A percentile compares a stretch with the other conserved stretches of the same genome.
These are phyloP conservation scores for Balansia obtecta DNA, from an alignment of 2,329 filamentous ascomycete genomes.

Conservation along the genomic window DNA sequence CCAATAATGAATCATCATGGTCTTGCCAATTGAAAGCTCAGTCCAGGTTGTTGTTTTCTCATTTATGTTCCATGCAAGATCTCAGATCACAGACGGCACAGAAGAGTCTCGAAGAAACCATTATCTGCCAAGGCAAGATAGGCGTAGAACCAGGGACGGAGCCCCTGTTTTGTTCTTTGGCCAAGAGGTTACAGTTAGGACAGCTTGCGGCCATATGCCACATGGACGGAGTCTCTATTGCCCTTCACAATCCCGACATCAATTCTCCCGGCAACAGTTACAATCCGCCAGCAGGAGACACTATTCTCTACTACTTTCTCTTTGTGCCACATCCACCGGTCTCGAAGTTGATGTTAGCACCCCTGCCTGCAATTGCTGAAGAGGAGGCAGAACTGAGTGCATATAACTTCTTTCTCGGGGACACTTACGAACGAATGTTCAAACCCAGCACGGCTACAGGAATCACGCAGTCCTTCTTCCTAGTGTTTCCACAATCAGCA, in stretches of 20 bases:
- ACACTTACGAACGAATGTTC: slow-evolving; percentile 21
- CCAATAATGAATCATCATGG: slow-evolving; percentile 13
- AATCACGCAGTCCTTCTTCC: slow-evolving; percentile 25
- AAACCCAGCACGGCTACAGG: slow-evolving; percentile 7
- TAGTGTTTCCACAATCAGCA: slow-evolving; percentile 33
- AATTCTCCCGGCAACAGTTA: not conserved
- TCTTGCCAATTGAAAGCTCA: slow-evolving; percentile 14
- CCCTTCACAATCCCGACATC: slow-evolving; percentile 21
- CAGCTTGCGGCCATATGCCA: slow-evolving; percentile 24
- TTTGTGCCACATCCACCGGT: slow-evolving; percentile 19
- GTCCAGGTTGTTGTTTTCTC: slow-evolving; percentile 19
- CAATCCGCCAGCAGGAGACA: not conserved
- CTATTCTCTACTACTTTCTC: slow-evolving; percentile 24
- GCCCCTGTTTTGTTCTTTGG: slow-evolving; percentile 15
- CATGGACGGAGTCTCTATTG: slow-evolving; percentile 15
- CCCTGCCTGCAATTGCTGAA: slow-evolving; percentile 6
- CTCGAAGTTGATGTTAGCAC: slow-evolving; percentile 13
- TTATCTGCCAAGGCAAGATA: slow-evolving; percentile 12
- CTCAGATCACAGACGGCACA: slow-evolving; percentile 12
- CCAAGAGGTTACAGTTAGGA: slow-evolving; percentile 22
- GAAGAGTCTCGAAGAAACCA: slow-evolving; percentile 4
- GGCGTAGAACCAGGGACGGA: slow-evolving; percentile 2
- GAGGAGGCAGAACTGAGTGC: slow-evolving; percentile 8
- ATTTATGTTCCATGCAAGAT: slow-evolving; percentile 21
- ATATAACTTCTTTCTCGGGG: slow-evolving; percentile 17